Evolutionary conservation across 202 grass and related monocot genomes (phyloP).

Genomic region (Bolboschoenoplectus hybrid): DNA sequence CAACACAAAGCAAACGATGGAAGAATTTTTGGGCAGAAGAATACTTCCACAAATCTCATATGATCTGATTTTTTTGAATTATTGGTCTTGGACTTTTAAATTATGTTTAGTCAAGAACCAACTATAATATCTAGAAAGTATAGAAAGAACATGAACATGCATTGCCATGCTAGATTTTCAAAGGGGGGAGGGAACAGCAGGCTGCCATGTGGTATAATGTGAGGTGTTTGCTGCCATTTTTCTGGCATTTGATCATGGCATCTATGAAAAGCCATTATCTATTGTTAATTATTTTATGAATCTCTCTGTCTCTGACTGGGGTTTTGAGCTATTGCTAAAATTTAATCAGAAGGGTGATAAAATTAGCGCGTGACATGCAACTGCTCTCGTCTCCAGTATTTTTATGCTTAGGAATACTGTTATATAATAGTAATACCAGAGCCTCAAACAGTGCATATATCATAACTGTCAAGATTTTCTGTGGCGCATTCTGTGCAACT

Average conservation of each 20-base stretch:
- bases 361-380: conserved; percentile 18
- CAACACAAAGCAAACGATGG: neutral
- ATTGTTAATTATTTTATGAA: conserved; percentile 18
- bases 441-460: neutral
- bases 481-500: neutral
- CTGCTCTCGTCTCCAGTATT: conserved; percentile 1
- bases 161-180: conserved; percentile 22
- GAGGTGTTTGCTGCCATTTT: conserved; percentile 33
- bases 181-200: neutral
- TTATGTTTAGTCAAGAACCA: neutral
- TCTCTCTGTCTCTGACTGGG: conserved; percentile 3
- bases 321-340: neutral
- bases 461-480: conserved; percentile 7
- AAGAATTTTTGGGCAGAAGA: too few relatives aligned
- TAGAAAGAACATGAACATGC: conserved; percentile 1
- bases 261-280: conserved; percentile 1
- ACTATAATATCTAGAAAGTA: neutral
- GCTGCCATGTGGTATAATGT: conserved; percentile 34
- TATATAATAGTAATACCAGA: neutral
- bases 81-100: neutral
- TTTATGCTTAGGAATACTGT: conserved; percentile 16
- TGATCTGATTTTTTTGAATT: conserved; percentile 2
- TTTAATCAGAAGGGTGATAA: neutral
- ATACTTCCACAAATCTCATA: neutral
- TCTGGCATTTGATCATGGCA: conserved; percentile 35